Base-by-base conservation (phyloP, 805 yeast genomes). In the Danielia reshetovae region DNA sequence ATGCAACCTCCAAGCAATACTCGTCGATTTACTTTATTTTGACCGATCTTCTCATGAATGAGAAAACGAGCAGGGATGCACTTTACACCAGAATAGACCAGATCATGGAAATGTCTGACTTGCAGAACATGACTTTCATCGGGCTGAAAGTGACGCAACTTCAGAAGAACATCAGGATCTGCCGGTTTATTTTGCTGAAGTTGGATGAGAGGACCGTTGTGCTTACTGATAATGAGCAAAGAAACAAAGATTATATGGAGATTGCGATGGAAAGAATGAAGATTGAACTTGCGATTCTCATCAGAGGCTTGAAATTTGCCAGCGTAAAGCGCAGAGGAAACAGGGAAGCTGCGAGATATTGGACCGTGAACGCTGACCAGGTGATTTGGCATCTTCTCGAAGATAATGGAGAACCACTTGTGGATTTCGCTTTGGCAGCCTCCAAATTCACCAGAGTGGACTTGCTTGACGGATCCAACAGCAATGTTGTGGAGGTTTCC, bases 351-450 rank as follows among this genome's bases (percentile, higher is more conserved):
- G 34, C 45, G 21, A 24, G 40, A 5, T 29, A 36, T 8, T 46
- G 49, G 51, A 30, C 31, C 7, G 30, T 46, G 11, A 27, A 34
- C 14, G 77, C 89, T 0, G 88, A 81, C 45, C 81, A 82, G 40
- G 67, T 87, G 27, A 75, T 79, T 27, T 65, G 87, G 57, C 90
- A 84, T 49, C 63, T 89, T 53, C 61, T 87, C 38, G 77, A 76
- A 36, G 75, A 74, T 8, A 57, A 71, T 6, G 61, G 84, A 16
- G 52, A 64, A 11, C 85, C 90, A 8, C 78, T 89, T 46, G 55
- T 86, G 33, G 90, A 83, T 46, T 63, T 87, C 36, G 79, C 81
- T 0, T 51, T 89, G 10, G 79, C 81, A 1, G 70, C 74, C 21
- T 73, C 84, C 2, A 64, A 63, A 18, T 85, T 80, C 57, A 62